phyloP scores from a whole-genome alignment of 2,329 filamentous ascomycete genomes.

The Fusarium ambrosium region DNA sequence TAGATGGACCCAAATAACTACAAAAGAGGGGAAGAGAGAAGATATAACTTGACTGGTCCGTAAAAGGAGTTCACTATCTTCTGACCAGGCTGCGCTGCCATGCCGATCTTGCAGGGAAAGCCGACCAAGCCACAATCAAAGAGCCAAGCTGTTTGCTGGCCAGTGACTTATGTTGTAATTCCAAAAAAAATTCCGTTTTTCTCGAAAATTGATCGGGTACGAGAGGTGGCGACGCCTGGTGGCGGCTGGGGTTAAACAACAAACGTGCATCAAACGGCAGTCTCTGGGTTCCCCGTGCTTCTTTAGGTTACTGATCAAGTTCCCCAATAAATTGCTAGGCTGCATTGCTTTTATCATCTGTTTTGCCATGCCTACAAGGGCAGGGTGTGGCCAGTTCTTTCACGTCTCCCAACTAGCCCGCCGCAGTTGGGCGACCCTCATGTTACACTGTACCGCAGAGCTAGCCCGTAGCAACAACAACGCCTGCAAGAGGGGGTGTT shows the following conservation, averaged over 20 bases:
- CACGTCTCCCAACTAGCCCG: background rate
- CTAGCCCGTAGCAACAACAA: background rate
- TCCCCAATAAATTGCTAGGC: too few relatives aligned
- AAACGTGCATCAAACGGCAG: background rate
- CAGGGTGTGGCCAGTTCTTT: background rate
- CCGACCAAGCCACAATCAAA: background rate
- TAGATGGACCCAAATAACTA: background rate
- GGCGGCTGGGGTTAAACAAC: background rate
- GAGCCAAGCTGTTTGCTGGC: background rate
- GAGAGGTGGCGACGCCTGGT: background rate
- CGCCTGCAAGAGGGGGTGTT: background rate
- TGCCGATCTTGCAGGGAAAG: background rate
- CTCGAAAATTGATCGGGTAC: background rate
- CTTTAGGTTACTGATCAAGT: background rate
- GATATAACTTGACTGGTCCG: background rate
- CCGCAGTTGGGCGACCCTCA: background rate
- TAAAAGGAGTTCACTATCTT: background rate
- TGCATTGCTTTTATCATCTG: too few relatives aligned
- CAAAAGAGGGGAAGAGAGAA: background rate
- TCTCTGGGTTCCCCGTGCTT: background rate
- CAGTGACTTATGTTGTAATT: background rate
- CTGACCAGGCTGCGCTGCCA: background rate
- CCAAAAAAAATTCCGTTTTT: background rate
- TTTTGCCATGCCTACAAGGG: too few relatives aligned
- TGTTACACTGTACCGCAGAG: background rate